Conservation (phyloP, 2,329 filamentous ascomycete genomes). For the Pseudogymnoascus verrucosus region DNA sequence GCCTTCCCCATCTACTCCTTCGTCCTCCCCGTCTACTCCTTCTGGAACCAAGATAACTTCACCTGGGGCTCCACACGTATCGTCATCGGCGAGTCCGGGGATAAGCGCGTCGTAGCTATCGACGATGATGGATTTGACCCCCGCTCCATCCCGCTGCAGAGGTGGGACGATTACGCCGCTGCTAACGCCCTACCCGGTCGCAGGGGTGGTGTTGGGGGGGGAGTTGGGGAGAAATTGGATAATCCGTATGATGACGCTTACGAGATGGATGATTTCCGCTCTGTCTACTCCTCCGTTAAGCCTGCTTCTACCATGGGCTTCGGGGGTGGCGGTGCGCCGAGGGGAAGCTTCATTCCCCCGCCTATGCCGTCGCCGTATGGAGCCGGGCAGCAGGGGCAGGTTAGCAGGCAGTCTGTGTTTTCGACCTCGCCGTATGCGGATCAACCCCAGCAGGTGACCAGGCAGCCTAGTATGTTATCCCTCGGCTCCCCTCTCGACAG, state of each 20-base stretch:
- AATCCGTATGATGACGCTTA: conserved; percentile 68
- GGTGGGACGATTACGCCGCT: conserved; percentile 93
- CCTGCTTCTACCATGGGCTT: conserved; percentile 81
- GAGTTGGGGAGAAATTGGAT: conserved; percentile 50
- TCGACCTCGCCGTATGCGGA: conserved; percentile 40
- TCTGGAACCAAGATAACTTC: conserved; percentile 99
- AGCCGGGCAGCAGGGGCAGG: conserved; percentile 28
- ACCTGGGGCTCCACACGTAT: conserved; percentile 98
- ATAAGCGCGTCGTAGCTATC: conserved; percentile 81
- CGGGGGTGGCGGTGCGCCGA: conserved; percentile 44
- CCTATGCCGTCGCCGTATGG: conserved; percentile 69
- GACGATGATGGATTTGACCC: conserved; percentile 85
- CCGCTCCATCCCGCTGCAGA: conserved; percentile 83
- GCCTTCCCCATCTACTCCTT: conserved; percentile 90
- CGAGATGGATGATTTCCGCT: conserved; percentile 98
- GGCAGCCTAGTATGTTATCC: conserved; percentile 68
- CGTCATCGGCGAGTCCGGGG: conserved; percentile 86
- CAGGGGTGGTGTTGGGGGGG: conserved; percentile 31
- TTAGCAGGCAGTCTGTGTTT: conserved; percentile 31
- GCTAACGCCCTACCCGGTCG: conserved; percentile 58
- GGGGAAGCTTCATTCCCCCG: conserved; percentile 58
- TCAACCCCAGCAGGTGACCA: conserved; percentile 37
- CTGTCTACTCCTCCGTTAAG: conserved; percentile 87
- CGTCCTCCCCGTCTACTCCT: conserved; percentile 82
- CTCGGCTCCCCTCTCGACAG: conserved; percentile 32